Conservation (phyloP, 2,329 filamentous ascomycete genomes). For the Cordyceps cateniannulata region DNA sequence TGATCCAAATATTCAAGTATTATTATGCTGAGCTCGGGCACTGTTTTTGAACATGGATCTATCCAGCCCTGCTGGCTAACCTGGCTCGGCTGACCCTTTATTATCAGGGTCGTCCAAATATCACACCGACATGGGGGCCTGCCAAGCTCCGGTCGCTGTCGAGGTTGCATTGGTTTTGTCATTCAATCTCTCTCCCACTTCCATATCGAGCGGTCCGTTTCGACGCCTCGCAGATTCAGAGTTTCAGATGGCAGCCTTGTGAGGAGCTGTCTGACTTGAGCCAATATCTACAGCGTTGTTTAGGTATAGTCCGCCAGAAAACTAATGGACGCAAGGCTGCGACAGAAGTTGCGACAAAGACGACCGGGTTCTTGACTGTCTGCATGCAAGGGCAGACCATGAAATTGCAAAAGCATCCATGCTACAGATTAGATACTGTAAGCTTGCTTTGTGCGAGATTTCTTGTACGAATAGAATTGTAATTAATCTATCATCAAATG, state of each 20-base stretch:
- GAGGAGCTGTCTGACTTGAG: not conserved
- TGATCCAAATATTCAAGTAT: too few relatives aligned
- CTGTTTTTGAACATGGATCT: not conserved
- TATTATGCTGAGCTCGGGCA: not conserved
- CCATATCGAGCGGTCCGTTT: not conserved
- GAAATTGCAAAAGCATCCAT: too few relatives aligned
- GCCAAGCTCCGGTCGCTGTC: not conserved
- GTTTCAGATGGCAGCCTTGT: slow-evolving; percentile 1
- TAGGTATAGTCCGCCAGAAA: too few relatives aligned
- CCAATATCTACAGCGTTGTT: not conserved
- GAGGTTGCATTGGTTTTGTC: not conserved
- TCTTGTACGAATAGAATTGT: too few relatives aligned
- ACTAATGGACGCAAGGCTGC: too few relatives aligned
- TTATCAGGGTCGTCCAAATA: not conserved
- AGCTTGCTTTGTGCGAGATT: too few relatives aligned
- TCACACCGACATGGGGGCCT: not conserved
- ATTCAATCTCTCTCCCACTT: not conserved
- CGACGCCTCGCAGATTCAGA: not conserved
- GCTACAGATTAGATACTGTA: too few relatives aligned
- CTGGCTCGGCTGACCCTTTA: not conserved
- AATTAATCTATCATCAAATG: too few relatives aligned
- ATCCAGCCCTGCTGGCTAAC: not conserved
- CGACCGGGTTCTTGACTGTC: too few relatives aligned
- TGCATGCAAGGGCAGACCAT: too few relatives aligned
- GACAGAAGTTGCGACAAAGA: too few relatives aligned